These are phyloP conservation scores for Suillus cothurnatus DNA, from an alignment of 768 basidiomycete genomes.

Conservation along the genomic window DNA sequence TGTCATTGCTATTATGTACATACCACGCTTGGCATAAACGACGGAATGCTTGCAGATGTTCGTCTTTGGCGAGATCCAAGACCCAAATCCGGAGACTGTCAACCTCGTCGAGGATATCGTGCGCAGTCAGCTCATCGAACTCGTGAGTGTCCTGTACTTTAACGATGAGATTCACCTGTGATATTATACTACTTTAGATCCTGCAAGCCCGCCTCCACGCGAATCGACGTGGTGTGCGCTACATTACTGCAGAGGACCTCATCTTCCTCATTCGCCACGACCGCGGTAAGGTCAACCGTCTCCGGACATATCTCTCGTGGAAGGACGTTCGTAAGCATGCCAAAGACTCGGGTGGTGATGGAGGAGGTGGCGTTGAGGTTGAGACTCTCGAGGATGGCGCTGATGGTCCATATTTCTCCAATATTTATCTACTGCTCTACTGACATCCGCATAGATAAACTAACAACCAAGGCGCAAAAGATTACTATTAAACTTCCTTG, in stretches of 20 bases:
- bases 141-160: constrained; percentile 50
- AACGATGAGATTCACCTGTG: constrained; percentile 8
- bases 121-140: constrained; percentile 85
- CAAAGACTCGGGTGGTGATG: constrained; percentile 86
- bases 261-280: constrained; percentile 97
- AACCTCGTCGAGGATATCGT: constrained; percentile 97
- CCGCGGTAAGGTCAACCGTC: constrained; percentile 88
- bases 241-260: constrained; percentile 89
- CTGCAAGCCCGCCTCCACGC: constrained; percentile 87
- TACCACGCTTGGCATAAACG: neutral
- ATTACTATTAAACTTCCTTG: constrained; percentile 95
- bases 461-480: constrained; percentile 84
- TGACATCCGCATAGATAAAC: constrained; percentile 55
- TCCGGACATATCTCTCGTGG: constrained; percentile 94
- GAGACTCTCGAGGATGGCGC: constrained; percentile 83
- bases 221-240: constrained; percentile 79
- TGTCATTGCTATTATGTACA: constrained; percentile 14
- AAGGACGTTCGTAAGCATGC: constrained; percentile 96
- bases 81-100: constrained; percentile 84
- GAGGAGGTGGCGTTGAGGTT: constrained; percentile 77
- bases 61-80: constrained; percentile 94
- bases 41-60: constrained; percentile 68
- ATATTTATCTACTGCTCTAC: neutral
- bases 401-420: constrained; percentile 54
- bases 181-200: constrained; percentile 53